These are phyloP conservation scores for Paramyrothecium sp. DNA, from an alignment of 2,329 filamentous ascomycete genomes.

Conservation along the genomic window DNA sequence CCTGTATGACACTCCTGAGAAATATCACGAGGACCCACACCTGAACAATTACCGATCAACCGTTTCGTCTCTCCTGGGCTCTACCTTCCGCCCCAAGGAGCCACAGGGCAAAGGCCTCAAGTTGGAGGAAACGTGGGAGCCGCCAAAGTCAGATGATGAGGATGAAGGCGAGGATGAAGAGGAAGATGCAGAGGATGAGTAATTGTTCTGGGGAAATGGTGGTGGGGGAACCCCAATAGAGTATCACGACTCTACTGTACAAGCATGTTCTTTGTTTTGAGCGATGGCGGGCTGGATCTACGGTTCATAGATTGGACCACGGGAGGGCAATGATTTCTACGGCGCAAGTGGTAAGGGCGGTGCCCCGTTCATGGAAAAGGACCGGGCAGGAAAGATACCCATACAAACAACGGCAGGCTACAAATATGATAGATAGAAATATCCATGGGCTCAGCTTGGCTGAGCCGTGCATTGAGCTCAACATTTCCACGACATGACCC, in stretches of 20 bases:
- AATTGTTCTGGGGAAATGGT: slow-evolving; percentile 21
- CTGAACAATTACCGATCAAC: slow-evolving; percentile 55
- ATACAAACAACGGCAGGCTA: not conserved
- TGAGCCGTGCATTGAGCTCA: not conserved
- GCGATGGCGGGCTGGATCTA: too few relatives aligned
- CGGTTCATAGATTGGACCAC: too few relatives aligned
- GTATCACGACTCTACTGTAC: too few relatives aligned
- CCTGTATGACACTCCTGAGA: slow-evolving; percentile 72
- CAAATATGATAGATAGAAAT: not conserved
- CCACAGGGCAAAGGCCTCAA: slow-evolving; percentile 72
- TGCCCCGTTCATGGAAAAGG: not conserved
- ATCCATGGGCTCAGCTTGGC: not conserved
- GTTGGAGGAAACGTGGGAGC: slow-evolving; percentile 78
- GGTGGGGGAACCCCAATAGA: too few relatives aligned
- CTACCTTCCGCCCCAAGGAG: slow-evolving; percentile 42
- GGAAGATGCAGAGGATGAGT: slow-evolving; percentile 36
- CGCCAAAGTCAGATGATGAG: slow-evolving; percentile 61
- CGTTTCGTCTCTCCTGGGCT: slow-evolving; percentile 53
- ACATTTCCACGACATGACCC: too few relatives aligned
- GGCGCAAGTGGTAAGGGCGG: not conserved
- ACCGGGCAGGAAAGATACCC: not conserved
- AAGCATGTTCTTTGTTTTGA: too few relatives aligned
- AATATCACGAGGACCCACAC: slow-evolving; percentile 45
- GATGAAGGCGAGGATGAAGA: slow-evolving; percentile 48
- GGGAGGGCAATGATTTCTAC: not conserved